Conservation (phyloP, 495 filamentous ascomycete species). For the Talaromyces wortmannii region DNA sequence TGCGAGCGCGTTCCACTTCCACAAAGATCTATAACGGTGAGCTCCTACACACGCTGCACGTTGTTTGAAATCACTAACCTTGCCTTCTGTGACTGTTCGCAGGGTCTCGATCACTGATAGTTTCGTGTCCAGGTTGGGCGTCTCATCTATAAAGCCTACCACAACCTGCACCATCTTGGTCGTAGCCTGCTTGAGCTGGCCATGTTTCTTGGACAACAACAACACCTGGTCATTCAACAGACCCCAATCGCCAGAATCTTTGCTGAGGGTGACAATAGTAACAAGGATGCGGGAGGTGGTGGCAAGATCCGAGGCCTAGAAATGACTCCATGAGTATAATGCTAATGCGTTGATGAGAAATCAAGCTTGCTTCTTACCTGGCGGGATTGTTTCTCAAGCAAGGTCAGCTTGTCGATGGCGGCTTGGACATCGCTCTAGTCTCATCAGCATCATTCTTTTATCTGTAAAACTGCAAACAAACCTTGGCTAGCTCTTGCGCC, state of each 20-base stretch:
- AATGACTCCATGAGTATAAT: background rate
- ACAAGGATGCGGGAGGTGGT: conserved; percentile 86
- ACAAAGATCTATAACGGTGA: conserved; percentile 71
- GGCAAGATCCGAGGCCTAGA: conserved; percentile 84
- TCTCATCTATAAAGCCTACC: conserved; percentile 82
- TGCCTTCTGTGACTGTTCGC: conserved; percentile 95
- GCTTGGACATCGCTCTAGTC: conserved; percentile 66
- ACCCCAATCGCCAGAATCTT: conserved; percentile 84
- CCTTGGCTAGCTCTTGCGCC: conserved; percentile 81
- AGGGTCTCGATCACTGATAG: conserved; percentile 89
- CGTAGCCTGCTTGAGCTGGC: conserved; percentile 96
- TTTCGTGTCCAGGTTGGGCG: conserved; percentile 76
- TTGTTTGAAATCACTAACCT: conserved; percentile 43
- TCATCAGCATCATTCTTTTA: conserved; percentile 6
- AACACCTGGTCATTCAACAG: conserved; percentile 94
- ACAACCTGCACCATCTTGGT: conserved; percentile 98
- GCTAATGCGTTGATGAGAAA: background rate
- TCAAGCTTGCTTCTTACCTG: conserved; percentile 52
- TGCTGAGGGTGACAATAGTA: conserved; percentile 87
- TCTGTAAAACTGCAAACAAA: conserved; percentile 16
- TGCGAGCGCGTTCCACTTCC: conserved; percentile 92
- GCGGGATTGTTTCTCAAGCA: conserved; percentile 90
- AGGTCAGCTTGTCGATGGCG: conserved; percentile 87
- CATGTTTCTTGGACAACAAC: conserved; percentile 97
- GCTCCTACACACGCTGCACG: background rate